Evolutionary conservation across 495 filamentous ascomycete species (phyloP).

Genomic region (Pyronema omphalodes): DNA sequence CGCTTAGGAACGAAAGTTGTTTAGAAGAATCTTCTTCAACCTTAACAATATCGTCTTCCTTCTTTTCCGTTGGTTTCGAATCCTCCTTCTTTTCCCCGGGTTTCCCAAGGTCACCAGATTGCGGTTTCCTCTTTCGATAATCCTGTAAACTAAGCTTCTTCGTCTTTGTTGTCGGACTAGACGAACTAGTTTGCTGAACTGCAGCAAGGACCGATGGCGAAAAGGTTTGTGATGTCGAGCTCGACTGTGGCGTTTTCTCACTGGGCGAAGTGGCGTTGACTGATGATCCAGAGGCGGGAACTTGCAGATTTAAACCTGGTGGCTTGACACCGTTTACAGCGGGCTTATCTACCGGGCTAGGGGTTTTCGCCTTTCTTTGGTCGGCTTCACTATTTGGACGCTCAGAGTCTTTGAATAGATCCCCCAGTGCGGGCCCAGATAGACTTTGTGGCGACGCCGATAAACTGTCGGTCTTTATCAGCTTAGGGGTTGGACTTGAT

Average conservation of each 20-base stretch:
- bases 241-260: background rate
- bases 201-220: slow-evolving; percentile 1
- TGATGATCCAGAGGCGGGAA: slow-evolving; percentile 5
- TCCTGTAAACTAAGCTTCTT: slow-evolving; percentile 62
- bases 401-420: slow-evolving; percentile 20
- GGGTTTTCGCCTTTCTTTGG: slow-evolving; percentile 7
- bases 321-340: slow-evolving; percentile 12
- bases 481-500: background rate
- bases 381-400: slow-evolving; percentile 7
- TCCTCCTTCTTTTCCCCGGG: slow-evolving; percentile 8
- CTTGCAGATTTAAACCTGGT: slow-evolving; percentile 16
- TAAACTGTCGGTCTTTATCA: no score
- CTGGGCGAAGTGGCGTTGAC: background rate
- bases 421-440: slow-evolving; percentile 10
- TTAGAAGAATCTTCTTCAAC: slow-evolving; percentile 3
- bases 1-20: background rate
- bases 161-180: slow-evolving; percentile 13
- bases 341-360: slow-evolving; percentile 6
- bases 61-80: slow-evolving; percentile 3
- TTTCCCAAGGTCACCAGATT: slow-evolving; percentile 4
- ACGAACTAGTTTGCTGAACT: background rate
- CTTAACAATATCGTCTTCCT: background rate
- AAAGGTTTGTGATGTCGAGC: background rate
- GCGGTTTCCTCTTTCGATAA: slow-evolving; percentile 29
- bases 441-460: no score